Evolutionary conservation across 805 yeast species (phyloP), one percentile per base, ranked within the genome.

Genomic region (Dipodascopsis uninucleata): DNA sequence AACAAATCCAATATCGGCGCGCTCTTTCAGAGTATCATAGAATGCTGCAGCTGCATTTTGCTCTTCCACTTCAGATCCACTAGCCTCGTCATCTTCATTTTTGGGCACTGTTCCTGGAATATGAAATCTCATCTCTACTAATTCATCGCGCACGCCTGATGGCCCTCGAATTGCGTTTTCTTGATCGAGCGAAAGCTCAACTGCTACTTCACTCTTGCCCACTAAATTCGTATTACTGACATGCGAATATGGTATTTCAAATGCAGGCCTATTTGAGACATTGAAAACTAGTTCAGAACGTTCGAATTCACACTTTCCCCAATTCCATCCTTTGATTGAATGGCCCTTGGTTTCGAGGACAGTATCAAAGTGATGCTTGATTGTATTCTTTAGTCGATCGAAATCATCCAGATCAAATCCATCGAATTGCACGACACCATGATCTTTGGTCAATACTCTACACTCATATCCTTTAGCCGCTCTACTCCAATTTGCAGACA

Each of bases 281-380:
- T 81, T 79, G 67, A 93, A 89, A 23, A 86, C 78, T 64, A 93
- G 71, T 65, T 93, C 98, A 58, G 87, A 85, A 64, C 96, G 78
- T 17, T 95, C 96, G 62, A 93, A 77, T 63, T 89, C 96, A 12
- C 90, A 74, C 53, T 82, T 80, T 43, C 99, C 99, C 98, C 98
- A 93, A 67, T 93, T 93, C 98, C 98, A 93, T 25, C 99, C 99
- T 69, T 96, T 78, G 54, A 93, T 70, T 3, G 96, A 84, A 66
- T 93, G 98, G 59, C 90, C 97, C 58, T 75, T 79, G 52, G 76
- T 82, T 58, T 93, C 97, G 47, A 93, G 72, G 44, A 77, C 76
- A 33, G 85, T 70, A 44, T 71, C 72, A 65, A 88, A 86, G 59
- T 83, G 77, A 56, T 88, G 73, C 61, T 84, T 88, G 56, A 93